Conservation (phyloP, 1,284 basidiomycete genomes). For the Mycena sp. region DNA sequence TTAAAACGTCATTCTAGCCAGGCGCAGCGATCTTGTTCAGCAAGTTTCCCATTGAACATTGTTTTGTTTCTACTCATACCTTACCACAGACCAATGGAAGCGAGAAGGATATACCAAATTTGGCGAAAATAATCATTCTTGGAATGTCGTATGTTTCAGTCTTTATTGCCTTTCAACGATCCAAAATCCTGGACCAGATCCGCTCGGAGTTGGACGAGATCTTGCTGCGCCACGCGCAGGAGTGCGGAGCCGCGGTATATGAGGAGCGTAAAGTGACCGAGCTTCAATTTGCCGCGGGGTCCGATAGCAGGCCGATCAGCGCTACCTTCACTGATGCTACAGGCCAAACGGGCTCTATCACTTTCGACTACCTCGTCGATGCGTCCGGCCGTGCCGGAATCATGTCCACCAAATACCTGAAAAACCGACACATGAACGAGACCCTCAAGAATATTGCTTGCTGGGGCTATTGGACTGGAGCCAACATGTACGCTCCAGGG, state of each 20-base stretch:
- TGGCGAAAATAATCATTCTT: conserved; percentile 44
- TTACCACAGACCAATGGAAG: conserved; percentile 44
- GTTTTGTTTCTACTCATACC: conserved; percentile 49
- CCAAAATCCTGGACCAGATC: conserved; percentile 44
- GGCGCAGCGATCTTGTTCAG: conserved; percentile 56
- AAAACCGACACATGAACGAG: conserved; percentile 53
- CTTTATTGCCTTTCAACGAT: conserved; percentile 45
- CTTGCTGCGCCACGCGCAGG: conserved; percentile 42
- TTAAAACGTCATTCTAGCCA: conserved; percentile 41
- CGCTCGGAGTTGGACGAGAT: conserved; percentile 45
- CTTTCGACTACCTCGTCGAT: conserved; percentile 57
- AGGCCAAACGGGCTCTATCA: too few species aligned
- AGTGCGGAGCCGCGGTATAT: conserved; percentile 48
- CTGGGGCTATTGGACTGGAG: conserved; percentile 62
- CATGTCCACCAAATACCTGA: conserved; percentile 57
- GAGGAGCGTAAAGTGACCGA: conserved; percentile 49
- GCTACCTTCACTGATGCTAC: conserved; percentile 29
- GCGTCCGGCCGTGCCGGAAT: conserved; percentile 55
- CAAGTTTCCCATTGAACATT: conserved; percentile 68
- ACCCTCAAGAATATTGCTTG: conserved; percentile 55
- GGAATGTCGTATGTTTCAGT: conserved; percentile 47
- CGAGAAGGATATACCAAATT: conserved; percentile 61
- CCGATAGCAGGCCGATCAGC: conserved; percentile 46
- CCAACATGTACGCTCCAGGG: conserved; percentile 44
- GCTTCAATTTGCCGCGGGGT: conserved; percentile 46